Conservation (phyloP, 176 grass and related monocot species). For the Rhynchospora tenuis region DNA sequence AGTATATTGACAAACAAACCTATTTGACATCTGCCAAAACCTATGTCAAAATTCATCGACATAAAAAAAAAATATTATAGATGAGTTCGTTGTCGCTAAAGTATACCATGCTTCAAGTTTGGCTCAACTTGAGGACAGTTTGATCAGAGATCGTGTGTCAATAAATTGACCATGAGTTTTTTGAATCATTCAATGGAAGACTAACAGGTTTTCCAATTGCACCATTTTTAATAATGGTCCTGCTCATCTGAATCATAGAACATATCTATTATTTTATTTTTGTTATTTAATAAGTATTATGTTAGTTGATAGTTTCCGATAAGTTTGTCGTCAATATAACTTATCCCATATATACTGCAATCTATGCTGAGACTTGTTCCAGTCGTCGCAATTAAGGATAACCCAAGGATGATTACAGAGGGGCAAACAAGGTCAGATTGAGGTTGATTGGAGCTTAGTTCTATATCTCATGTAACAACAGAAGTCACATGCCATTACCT, state of each 20-base stretch:
- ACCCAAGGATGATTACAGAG: not conserved
- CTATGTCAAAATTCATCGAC: too few relatives aligned
- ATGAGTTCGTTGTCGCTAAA: too few relatives aligned
- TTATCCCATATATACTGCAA: not conserved
- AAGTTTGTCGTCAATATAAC: not conserved
- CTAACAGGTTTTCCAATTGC: not conserved
- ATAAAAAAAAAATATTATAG: too few relatives aligned
- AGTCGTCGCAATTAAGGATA: not conserved
- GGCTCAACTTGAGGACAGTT: not conserved
- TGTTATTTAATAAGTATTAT: not conserved
- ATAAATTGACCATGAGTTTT: not conserved
- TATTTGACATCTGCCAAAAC: too few relatives aligned
- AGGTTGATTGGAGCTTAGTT: not conserved
- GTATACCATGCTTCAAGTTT: not conserved
- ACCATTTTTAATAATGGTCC: not conserved
- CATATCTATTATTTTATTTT: not conserved
- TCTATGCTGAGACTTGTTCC: not conserved
- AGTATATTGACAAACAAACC: too few relatives aligned
- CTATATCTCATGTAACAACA: not conserved
- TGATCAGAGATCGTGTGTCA: not conserved
- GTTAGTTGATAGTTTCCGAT: not conserved
- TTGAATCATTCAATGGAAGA: too few relatives aligned
- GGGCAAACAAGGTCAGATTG: not conserved
- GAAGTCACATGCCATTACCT: constrained; percentile 32
- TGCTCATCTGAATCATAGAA: not conserved